Evolutionary conservation across 768 basidiomycete genomes (phyloP).

Genomic region (Candolleomyces efflorescens): DNA sequence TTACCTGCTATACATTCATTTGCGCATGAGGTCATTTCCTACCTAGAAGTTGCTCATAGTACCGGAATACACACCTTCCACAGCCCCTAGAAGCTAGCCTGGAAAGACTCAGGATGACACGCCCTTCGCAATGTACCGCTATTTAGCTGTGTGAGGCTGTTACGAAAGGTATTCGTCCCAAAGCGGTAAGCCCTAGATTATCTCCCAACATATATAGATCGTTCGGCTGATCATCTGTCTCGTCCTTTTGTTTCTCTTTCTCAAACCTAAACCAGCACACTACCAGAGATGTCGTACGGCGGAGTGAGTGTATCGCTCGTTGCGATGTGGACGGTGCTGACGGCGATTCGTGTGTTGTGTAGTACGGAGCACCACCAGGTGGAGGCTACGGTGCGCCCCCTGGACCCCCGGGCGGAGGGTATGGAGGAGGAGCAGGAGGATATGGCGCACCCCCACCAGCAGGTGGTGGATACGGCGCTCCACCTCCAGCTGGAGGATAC

Average conservation of each 20-base stretch:
- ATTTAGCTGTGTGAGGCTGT: too few species aligned
- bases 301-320: constrained; percentile 14
- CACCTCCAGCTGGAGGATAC: constrained; percentile 13
- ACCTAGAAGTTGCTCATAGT: too few species aligned
- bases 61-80: too few species aligned
- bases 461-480: constrained; percentile 11
- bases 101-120: too few species aligned
- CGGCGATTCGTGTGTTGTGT: constrained; percentile 1
- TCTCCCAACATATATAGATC: background rate
- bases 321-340: background rate
- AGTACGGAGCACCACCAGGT: constrained; percentile 14
- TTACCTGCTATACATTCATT: too few species aligned
- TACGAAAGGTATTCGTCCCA: background rate
- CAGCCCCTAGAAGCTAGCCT: too few species aligned
- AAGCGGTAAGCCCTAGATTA: constrained; percentile 4
- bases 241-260: background rate
- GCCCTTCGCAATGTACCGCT: too few species aligned
- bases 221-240: background rate
- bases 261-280: background rate
- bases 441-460: constrained; percentile 18
- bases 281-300: constrained; percentile 31
- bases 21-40: too few species aligned
- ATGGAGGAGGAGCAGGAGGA: constrained; percentile 15
- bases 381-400: constrained; percentile 23
- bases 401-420: background rate